These are phyloP conservation scores for Naegleria gruberi DNA, from an alignment of 208 protist species.

Conservation along the genomic window DNA sequence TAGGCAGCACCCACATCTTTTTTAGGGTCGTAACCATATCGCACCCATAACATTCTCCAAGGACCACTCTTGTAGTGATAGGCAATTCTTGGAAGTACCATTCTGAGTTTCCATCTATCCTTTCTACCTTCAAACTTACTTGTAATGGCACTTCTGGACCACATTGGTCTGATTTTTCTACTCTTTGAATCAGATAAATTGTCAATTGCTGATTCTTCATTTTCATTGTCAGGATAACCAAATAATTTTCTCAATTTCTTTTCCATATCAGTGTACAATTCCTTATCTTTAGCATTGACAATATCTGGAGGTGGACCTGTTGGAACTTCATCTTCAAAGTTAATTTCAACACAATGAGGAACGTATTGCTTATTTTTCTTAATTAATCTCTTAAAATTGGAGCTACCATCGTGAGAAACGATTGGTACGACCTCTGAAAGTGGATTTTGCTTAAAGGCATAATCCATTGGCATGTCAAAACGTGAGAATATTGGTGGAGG, in stretches of 20 bases:
- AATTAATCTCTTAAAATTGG: not conserved
- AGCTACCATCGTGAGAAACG: not conserved
- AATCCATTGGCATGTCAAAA: not conserved
- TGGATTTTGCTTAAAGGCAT: constrained; percentile 1
- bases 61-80: constrained; percentile 8
- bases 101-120: not conserved
- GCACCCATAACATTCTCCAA: not conserved
- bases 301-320: not conserved
- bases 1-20: not conserved
- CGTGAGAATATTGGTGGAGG: not conserved
- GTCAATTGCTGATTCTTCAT: not conserved
- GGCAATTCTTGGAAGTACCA: not conserved
- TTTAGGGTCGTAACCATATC: not conserved
- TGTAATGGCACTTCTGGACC: not conserved
- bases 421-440: not conserved
- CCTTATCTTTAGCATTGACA: not conserved
- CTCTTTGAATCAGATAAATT: not conserved
- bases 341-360: not conserved
- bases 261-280: not conserved
- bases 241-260: not conserved
- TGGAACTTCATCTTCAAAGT: not conserved
- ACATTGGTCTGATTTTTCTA: not conserved
- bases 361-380: not conserved
- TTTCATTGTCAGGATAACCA: not conserved
- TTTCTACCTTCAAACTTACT: not conserved